These are phyloP conservation scores for Pythium aristosporum DNA, from an alignment of 352 stramenopile species.

Conservation along the genomic window DNA sequence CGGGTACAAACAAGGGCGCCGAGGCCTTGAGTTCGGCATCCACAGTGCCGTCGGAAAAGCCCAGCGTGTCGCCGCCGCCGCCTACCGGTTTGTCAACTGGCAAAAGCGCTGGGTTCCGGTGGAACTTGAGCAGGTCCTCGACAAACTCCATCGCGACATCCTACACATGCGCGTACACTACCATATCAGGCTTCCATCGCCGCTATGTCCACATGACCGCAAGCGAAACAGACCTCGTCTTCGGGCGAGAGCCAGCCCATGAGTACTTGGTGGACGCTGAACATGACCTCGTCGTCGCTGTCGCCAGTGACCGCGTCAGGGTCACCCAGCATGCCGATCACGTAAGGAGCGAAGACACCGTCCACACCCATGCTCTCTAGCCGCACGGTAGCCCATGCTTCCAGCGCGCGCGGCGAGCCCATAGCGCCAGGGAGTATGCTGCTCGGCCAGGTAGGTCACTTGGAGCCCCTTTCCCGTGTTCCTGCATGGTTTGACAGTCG, in stretches of 20 bases:
- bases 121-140: conserved; percentile 60
- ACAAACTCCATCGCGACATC: conserved; percentile 69
- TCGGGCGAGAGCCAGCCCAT: conserved; percentile 82
- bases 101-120: conserved; percentile 55
- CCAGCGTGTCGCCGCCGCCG: conserved; percentile 19
- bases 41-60: background rate
- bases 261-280: conserved; percentile 80
- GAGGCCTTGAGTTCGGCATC: conserved; percentile 70
- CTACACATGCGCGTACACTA: conserved; percentile 19
- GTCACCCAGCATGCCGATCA: conserved; percentile 69
- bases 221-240: conserved; percentile 45
- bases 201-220: background rate
- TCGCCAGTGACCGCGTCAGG: conserved; percentile 25
- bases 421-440: conserved; percentile 1
- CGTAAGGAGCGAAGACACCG: conserved; percentile 81
- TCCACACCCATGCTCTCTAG: conserved; percentile 76
- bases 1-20: conserved; percentile 67
- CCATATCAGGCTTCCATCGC: too few relatives aligned
- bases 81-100: conserved; percentile 29
- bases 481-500: conserved; percentile 18
- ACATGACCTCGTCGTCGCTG: conserved; percentile 52
- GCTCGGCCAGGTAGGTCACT: conserved; percentile 22
- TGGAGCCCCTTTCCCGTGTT: conserved; percentile 21
- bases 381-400: conserved; percentile 62
- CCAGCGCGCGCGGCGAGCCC: conserved; percentile 31